Percentiles rank a stretch among this genome's conserved stretches.
Evolutionary conservation across 768 basidiomycete genomes (phyloP).

Genomic region (Mrakia frigida): DNA sequence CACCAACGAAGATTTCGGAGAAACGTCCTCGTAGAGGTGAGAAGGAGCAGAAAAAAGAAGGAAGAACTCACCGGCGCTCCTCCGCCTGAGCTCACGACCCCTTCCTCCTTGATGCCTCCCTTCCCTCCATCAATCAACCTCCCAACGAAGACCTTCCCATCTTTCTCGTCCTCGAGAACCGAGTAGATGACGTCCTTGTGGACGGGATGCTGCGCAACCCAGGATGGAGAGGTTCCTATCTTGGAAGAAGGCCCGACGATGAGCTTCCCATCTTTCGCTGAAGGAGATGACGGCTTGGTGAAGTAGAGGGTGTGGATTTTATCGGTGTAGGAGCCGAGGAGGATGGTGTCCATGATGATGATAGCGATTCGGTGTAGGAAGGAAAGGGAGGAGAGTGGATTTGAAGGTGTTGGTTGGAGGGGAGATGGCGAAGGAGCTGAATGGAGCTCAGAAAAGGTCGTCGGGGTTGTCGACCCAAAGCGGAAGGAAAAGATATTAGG

Average conservation of each 20-base stretch:
- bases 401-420: too few species aligned
- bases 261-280: conserved; percentile 24
- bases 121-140: conserved; percentile 2
- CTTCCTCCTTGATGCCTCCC: not conserved
- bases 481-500: too few species aligned
- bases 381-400: too few species aligned
- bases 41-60: not conserved
- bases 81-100: not conserved
- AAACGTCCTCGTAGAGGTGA: not conserved
- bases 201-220: conserved; percentile 25
- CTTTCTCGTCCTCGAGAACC: conserved; percentile 17
- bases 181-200: conserved; percentile 24
- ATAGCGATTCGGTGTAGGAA: not conserved
- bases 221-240: not conserved
- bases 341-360: conserved; percentile 4
- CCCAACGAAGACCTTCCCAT: conserved; percentile 14
- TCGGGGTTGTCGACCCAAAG: too few species aligned
- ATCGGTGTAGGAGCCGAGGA: conserved; percentile 25
- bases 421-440: too few species aligned
- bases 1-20: conserved; percentile 1
- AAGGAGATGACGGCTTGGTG: conserved; percentile 12
- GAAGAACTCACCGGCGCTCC: not conserved
- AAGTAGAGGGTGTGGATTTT: conserved; percentile 20
- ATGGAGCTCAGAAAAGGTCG: too few species aligned
- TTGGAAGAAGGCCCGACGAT: conserved; percentile 1